Percentiles rank a stretch among this genome's conserved stretches.
Evolutionary conservation across 1,284 basidiomycete species (phyloP).

Genomic region (Wallemia hederae): DNA sequence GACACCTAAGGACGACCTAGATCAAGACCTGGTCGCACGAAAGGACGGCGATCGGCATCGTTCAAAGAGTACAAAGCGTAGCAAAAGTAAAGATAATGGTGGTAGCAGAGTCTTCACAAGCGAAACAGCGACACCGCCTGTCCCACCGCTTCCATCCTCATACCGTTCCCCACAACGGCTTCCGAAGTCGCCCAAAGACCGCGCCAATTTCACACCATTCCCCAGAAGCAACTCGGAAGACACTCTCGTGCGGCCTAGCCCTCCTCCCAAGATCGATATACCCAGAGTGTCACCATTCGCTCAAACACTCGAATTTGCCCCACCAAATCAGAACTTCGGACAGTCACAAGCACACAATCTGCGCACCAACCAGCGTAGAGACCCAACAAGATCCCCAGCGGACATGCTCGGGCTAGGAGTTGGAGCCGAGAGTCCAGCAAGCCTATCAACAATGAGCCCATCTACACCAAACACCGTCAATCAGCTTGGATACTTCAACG

Average conservation of each 20-base stretch:
- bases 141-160: background rate
- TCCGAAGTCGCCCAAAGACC: background rate
- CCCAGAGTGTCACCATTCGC: background rate
- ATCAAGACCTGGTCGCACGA: background rate
- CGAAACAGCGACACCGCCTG: background rate
- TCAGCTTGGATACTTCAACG: background rate
- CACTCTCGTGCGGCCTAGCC: background rate
- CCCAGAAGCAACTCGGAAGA: background rate
- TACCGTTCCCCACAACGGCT: background rate
- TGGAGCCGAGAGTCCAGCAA: background rate
- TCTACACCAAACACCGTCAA: background rate
- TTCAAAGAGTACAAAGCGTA: background rate
- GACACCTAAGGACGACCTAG: background rate
- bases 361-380: background rate
- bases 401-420: background rate
- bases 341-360: background rate
- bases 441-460: background rate
- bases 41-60: background rate
- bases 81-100: background rate
- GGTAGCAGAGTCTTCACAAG: no score
- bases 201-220: background rate
- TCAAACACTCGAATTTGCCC: background rate
- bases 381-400: background rate
- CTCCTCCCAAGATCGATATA: background rate
- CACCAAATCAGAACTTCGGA: background rate